Evolutionary conservation across 1,284 basidiomycete genomes (phyloP), one percentile per base, ranked within the genome.

Genomic region (Coniferiporia weirii): DNA sequence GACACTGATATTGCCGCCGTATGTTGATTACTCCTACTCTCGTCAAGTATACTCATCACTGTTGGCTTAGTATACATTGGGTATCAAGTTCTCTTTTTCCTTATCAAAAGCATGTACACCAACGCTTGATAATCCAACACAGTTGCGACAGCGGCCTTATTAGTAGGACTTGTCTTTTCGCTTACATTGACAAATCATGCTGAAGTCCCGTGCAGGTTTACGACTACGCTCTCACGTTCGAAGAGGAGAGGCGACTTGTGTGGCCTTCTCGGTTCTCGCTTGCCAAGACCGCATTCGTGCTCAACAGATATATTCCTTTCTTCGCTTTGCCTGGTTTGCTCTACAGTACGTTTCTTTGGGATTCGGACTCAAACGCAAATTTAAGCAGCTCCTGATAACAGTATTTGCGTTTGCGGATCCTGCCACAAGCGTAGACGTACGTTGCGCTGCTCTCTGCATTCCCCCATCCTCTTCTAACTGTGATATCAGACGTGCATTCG

Each of bases 221-320:
- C 34, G 57, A 59, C 35, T 59, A 54, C 40, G 19, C 50, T 7
- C 34, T 59, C 19, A 53, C 57, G 8, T 35, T 59, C n/a, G 15
- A 35, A 2, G 52, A 48, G 10, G 57, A 59, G 15, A 38, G n/a
- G 17, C 48, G 50, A 9, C 57, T 59, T 34, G 15, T 59, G 9
- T 59, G 57, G 57, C 35, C 57, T 12, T 54, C 57, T 17, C 44
- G 36, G 15, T 12, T 53, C 15, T 54, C 51, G 10, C 10, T 50
- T 0, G 32, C 54, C 12, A 59, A 59, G 43, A 22, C 54, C 17
- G 20, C 35, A 3, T 59, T 59, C 38, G 6, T 54, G 4, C 20
- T 54, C 10, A 59, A 59, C 20, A 52, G 57, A 48, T 59, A 59
- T 34, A 7, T 59, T 4, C 52, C 57, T 15, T 35, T 57, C 32